Evolutionary conservation across 164 flowering plant species (phyloP), one percentile per base, ranked within the genome.

Genomic region (Vitis riparia): DNA sequence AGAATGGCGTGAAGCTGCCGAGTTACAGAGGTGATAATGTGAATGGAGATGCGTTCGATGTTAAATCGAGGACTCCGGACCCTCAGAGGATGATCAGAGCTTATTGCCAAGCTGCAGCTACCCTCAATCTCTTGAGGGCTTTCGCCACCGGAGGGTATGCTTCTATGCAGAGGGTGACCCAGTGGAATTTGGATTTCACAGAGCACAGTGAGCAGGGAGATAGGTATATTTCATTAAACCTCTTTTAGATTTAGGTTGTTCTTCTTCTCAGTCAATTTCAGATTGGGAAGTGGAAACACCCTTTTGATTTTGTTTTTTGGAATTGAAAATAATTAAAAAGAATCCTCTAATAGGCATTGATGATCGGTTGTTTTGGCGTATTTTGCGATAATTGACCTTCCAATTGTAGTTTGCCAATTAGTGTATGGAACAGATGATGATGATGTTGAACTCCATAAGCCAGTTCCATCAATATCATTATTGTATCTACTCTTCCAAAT

Each of bases 81-180:
- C 98, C 98, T 0, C 84, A 93, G 71, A 86, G 98, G 82, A 74
- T 93, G 97, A 84, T 91, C 10, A 78, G 94, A 72, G 97, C 98
- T 29, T 91, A 93, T 55, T 82, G 91, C 53, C 98, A 93, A 69
- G 75, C 98, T n/a, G 87, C 94, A 0, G 92, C 97, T 2, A 91
- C 98, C 57, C 73, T 93, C 69, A 93, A 93, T 74, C 91, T 91
- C 10, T 73, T 93, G 51, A 85, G 98, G 68, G 90, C 98, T 16
- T 93, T 93, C 69, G 97, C 98, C 11, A 93, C 94, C 16, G 98
- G 98, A 62, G 97, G 98, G 8, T 93, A 93, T 66, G 98, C 98
- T 14, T 92, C 98, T 51, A 90, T 91, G 96, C 98, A 93, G 80
- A 90, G 98, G 69, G 90, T 93, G 53, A 90, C 87, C 12, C 91